These are phyloP conservation scores for Elasticomyces elasticus DNA, from an alignment of 495 filamentous ascomycete species.

Conservation along the genomic window DNA sequence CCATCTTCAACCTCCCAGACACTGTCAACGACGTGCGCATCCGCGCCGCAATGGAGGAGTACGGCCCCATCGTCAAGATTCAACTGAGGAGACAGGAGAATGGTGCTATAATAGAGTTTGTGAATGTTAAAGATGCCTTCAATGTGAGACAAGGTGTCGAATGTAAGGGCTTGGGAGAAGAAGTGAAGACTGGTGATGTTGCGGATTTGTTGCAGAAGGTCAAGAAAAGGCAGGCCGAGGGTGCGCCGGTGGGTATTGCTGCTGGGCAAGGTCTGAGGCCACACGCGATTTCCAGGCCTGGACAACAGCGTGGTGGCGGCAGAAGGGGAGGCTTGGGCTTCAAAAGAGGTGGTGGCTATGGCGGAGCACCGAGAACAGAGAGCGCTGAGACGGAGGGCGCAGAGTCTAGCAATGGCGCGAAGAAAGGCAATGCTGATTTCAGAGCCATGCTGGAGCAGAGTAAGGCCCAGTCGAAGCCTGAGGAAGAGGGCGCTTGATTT, in stretches of 20 bases:
- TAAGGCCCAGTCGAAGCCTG: neutral
- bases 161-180: constrained; percentile 55
- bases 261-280: constrained; percentile 2
- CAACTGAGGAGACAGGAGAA: constrained; percentile 59
- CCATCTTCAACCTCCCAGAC: constrained; percentile 53
- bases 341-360: constrained; percentile 21
- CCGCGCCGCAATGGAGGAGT: constrained; percentile 50
- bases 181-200: constrained; percentile 57
- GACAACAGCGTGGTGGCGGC: constrained; percentile 35
- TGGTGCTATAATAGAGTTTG: constrained; percentile 82
- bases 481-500: neutral
- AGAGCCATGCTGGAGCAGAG: constrained; percentile 56
- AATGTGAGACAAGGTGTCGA: constrained; percentile 67
- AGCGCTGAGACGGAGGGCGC: neutral
- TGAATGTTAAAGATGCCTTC: constrained; percentile 56
- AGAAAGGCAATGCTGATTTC: constrained; percentile 83
- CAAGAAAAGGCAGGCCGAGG: constrained; percentile 36
- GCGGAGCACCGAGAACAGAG: neutral
- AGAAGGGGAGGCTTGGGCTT: constrained; percentile 32
- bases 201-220: constrained; percentile 55
- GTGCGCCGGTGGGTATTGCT: constrained; percentile 13
- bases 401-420: constrained; percentile 20
- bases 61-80: constrained; percentile 48
- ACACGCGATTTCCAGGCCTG: constrained; percentile 35
- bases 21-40: constrained; percentile 57